Evolutionary conservation across 768 basidiomycete genomes (phyloP), one percentile per base, ranked within the genome.

Genomic region (Cystoderma amianthinum): DNA sequence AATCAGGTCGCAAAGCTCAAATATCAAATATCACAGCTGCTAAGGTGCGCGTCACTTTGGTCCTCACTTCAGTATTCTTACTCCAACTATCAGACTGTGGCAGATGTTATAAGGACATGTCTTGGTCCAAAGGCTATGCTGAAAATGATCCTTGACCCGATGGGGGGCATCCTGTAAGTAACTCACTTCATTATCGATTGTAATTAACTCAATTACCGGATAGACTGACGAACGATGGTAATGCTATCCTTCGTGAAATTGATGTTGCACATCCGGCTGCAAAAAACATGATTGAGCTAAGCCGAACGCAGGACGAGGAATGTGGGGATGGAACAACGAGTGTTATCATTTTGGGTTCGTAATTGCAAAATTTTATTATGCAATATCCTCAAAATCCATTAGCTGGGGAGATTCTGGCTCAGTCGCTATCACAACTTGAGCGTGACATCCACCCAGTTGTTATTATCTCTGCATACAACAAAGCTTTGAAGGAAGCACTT

Each of bases 281-380:
- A 18, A 99, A 98, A 70, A 96, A 94, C 51, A 98, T 99, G 95
- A 96, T 99, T 48, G 96, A 99, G 65, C 80, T 98, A 9, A 91
- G 90, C 52, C 68, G 96, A 58, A 98, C 96, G 1, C 96, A 98
- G 61, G 96, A 98, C 53, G 96, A 98, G 65, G 96, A 98, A 57
- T 96, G 96, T 49, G 96, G 95, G 36, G 96, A 97, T 62, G 96
- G 95, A 44, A 99, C 96, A 17, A 99, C 95, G 10, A 92, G 88
- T 55, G 95, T 98, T 36, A 96, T 99, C 66, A 96, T 98, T 54
- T 76, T 98, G 12, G 94, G 94, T 94, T 54, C 52, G 75, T 51
- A 11, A 30, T 32, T 36, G 12, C 22, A 32, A 37, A 35, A 39
- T 4, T 33, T 23, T 21, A 12, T 25, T 36, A 33, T 41, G 18